These are phyloP conservation scores for Salix koriyanagi DNA, from an alignment of 345 rosid genomes.

Conservation along the genomic window DNA sequence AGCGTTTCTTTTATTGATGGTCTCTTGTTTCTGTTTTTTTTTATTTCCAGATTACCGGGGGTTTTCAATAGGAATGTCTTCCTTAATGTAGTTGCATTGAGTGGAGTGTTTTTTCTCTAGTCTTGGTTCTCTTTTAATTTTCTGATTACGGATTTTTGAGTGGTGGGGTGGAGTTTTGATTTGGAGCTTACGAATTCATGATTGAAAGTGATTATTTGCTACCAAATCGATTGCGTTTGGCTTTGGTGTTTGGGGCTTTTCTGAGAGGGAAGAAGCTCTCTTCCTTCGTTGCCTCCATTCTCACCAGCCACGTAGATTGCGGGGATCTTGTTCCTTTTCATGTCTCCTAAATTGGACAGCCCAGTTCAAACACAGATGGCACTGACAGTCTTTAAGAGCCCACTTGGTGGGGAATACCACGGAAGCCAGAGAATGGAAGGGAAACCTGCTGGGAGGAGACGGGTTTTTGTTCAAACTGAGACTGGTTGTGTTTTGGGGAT, in stretches of 20 bases:
- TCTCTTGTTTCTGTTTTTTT: background rate
- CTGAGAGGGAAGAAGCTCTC: slow-evolving; percentile 47
- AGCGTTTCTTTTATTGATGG: background rate
- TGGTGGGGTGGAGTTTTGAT: background rate
- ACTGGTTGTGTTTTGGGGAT: slow-evolving; percentile 96
- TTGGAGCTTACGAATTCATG: slow-evolving; percentile 47
- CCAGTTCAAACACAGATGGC: slow-evolving; percentile 99
- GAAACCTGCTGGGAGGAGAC: slow-evolving; percentile 67
- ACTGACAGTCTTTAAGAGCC: slow-evolving; percentile 69
- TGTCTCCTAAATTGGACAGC: slow-evolving; percentile 85
- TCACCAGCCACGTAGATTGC: slow-evolving; percentile 29
- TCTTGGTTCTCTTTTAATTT: background rate
- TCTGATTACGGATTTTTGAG: slow-evolving; percentile 4
- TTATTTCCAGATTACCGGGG: slow-evolving; percentile 19
- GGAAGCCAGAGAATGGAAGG: slow-evolving; percentile 55
- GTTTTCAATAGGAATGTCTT: slow-evolving; percentile 22
- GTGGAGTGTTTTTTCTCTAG: background rate
- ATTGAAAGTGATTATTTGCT: slow-evolving; percentile 23
- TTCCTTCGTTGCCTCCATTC: slow-evolving; percentile 35
- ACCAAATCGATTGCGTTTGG: slow-evolving; percentile 20
- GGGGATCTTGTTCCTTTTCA: slow-evolving; percentile 45
- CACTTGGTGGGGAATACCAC: slow-evolving; percentile 59
- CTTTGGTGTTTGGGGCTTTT: slow-evolving; percentile 40
- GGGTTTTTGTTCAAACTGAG: slow-evolving; percentile 93
- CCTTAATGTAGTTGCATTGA: slow-evolving; percentile 17